Percentiles rank a stretch among this genome's conserved stretches.
These are phyloP conservation scores for Begonia fuchsioides DNA, from an alignment of 306 rosid species.

Conservation along the genomic window DNA sequence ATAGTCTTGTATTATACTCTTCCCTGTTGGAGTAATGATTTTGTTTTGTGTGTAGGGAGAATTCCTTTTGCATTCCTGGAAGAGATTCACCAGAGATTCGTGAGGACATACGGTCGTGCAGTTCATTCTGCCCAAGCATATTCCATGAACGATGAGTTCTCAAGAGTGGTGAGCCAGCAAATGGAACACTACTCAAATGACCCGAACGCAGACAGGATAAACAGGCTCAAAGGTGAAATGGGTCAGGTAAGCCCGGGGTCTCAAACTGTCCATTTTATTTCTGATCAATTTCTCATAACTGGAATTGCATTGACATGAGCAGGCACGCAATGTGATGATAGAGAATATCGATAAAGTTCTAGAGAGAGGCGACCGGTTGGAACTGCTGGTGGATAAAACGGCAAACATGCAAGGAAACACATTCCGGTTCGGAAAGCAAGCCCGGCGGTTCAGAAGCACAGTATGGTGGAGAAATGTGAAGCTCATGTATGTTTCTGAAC, in stretches of 20 bases:
- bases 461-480: conserved; percentile 99
- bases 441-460: conserved; percentile 87
- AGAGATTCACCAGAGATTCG: conserved; percentile 90
- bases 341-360: conserved; percentile 95
- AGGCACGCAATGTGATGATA: conserved; percentile 94
- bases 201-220: conserved; percentile 95
- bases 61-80: conserved; percentile 90
- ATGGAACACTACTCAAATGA: conserved; percentile 81
- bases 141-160: conserved; percentile 93
- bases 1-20: no score
- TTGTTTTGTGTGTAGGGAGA: conserved; percentile 36
- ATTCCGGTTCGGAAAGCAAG: conserved; percentile 85
- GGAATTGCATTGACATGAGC: background rate
- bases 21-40: no score
- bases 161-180: conserved; percentile 86
- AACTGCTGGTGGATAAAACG: conserved; percentile 90
- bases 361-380: conserved; percentile 92
- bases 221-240: conserved; percentile 96
- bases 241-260: conserved; percentile 46
- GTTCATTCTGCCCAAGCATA: conserved; percentile 82
- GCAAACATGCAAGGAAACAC: conserved; percentile 93
- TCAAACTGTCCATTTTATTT: no score
- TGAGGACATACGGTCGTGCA: conserved; percentile 81
- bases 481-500: conserved; percentile 52
- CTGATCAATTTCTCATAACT: no score